Conservation (phyloP, 2,329 filamentous ascomycete species). For the Diplocarpon mali region DNA sequence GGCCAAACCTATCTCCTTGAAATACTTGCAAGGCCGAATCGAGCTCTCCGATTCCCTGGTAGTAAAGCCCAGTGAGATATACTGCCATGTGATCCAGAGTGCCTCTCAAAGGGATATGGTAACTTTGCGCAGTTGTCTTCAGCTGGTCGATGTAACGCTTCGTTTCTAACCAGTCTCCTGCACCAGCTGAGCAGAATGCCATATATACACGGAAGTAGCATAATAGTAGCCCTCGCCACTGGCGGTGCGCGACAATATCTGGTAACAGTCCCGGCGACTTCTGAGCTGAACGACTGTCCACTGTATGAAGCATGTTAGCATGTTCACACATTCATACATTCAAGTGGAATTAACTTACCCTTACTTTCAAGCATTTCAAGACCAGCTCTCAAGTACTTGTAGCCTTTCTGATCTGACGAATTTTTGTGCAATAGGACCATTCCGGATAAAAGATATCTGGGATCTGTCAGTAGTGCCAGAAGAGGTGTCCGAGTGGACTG, state of each 20-base stretch:
- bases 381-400: slow-evolving; percentile 47
- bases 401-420: slow-evolving; percentile 45
- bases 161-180: slow-evolving; percentile 23
- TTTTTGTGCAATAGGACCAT: slow-evolving; percentile 35
- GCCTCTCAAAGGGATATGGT: slow-evolving; percentile 18
- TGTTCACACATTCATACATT: neutral
- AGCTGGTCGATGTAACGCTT: slow-evolving; percentile 20
- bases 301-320: slow-evolving; percentile 2
- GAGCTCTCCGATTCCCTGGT: slow-evolving; percentile 67
- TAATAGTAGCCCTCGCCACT: slow-evolving; percentile 24
- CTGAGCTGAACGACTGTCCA: slow-evolving; percentile 8
- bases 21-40: slow-evolving; percentile 58
- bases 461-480: neutral
- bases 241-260: slow-evolving; percentile 17
- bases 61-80: slow-evolving; percentile 66
- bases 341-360: neutral
- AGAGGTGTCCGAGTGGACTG: slow-evolving; percentile 5
- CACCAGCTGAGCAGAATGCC: slow-evolving; percentile 23
- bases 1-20: slow-evolving; percentile 45
- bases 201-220: slow-evolving; percentile 26
- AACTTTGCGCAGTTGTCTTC: slow-evolving; percentile 13
- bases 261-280: slow-evolving; percentile 23
- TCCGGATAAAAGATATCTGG: slow-evolving; percentile 23
- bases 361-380: slow-evolving; percentile 33
- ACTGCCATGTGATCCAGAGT: slow-evolving; percentile 18